Evolutionary conservation across 257 asterid species (phyloP).

Genomic region (Verbena officinalis): DNA sequence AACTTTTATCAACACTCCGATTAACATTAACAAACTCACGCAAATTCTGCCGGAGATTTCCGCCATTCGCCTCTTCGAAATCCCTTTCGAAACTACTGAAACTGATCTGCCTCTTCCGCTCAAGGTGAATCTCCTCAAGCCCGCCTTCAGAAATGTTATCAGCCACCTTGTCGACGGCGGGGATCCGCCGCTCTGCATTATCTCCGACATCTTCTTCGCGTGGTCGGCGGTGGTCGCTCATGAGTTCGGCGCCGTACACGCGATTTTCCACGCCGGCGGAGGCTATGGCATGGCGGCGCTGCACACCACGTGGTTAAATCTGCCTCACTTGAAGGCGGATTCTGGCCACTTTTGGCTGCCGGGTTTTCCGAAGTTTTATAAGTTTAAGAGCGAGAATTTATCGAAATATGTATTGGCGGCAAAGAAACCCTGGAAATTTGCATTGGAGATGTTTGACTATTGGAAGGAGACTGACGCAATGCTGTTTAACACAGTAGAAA

Average conservation of each 20-base stretch:
- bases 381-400: constrained; percentile 23
- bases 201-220: constrained; percentile 45
- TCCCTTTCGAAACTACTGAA: constrained; percentile 31
- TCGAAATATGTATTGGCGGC: constrained; percentile 1
- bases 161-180: constrained; percentile 13
- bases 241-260: constrained; percentile 32
- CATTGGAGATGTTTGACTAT: neutral
- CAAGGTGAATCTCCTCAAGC: constrained; percentile 18
- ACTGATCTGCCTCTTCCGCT: constrained; percentile 16
- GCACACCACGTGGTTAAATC: constrained; percentile 33
- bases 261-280: constrained; percentile 37
- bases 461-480: constrained; percentile 46
- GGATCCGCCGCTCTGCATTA: constrained; percentile 29
- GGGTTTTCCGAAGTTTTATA: constrained; percentile 33
- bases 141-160: constrained; percentile 31
- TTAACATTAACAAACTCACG: constrained; percentile 28
- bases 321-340: constrained; percentile 24
- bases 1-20: constrained; percentile 38
- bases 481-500: constrained; percentile 45
- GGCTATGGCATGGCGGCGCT: constrained; percentile 41
- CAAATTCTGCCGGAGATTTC: constrained; percentile 11
- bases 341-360: constrained; percentile 28
- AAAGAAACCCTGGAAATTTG: constrained; percentile 24
- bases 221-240: constrained; percentile 45
- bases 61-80: constrained; percentile 28